Evolutionary conservation across 1,139 yeast genomes (phyloP).

Genomic region (Magnusiomyces tetraspermus): DNA sequence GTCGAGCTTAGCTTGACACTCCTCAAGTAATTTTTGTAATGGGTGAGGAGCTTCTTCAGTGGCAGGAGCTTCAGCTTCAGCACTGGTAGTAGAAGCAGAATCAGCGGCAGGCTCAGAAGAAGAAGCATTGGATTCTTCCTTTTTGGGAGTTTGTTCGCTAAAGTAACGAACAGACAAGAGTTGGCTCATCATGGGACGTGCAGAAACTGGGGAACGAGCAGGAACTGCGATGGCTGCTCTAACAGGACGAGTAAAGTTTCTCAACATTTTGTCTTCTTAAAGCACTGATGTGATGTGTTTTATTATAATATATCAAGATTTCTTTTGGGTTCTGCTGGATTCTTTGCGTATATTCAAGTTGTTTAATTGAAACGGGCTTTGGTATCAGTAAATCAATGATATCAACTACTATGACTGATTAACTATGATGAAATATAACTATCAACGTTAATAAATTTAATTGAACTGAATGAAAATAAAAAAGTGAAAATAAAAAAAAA

Average conservation of each 20-base stretch:
- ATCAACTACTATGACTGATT: no score
- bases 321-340: no score
- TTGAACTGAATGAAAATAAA: no score
- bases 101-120: background rate
- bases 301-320: no score
- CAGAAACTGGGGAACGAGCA: background rate
- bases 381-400: no score
- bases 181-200: background rate
- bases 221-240: background rate
- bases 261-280: background rate
- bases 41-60: slow-evolving; percentile 3
- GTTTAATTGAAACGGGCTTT: no score
- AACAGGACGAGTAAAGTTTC: background rate
- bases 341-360: no score
- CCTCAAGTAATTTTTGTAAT: slow-evolving; percentile 20
- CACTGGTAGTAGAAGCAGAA: background rate
- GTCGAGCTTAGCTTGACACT: slow-evolving; percentile 45
- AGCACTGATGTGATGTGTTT: no score
- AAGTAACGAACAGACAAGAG: background rate
- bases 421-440: no score
- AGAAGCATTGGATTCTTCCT: no score
- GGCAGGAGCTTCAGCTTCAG: slow-evolving; percentile 33
- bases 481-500: no score
- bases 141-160: slow-evolving; percentile 7
- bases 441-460: no score